phyloP scores from a whole-genome alignment of 2,329 filamentous ascomycete genomes.

The Claviceps capensis region DNA sequence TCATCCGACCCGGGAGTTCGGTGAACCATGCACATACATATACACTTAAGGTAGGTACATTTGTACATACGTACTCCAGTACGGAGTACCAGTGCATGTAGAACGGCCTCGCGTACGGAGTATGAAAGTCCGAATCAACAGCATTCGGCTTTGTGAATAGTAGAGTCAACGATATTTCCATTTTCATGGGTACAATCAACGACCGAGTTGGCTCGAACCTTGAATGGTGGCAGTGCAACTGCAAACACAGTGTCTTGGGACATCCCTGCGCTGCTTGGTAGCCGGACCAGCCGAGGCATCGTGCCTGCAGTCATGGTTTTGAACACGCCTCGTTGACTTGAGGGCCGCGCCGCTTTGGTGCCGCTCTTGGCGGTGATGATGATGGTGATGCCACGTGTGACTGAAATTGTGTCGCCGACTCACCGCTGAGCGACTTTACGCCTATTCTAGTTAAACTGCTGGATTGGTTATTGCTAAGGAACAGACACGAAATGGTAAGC shows the following conservation, averaged over 20 bases:
- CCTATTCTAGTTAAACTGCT: no score
- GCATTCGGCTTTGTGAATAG: neutral
- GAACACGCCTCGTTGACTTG: neutral
- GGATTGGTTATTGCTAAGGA: no score
- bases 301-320: neutral
- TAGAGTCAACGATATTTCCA: neutral
- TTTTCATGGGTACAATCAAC: neutral
- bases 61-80: no score
- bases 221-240: conserved; percentile 1
- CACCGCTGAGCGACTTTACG: no score
- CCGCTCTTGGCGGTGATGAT: neutral
- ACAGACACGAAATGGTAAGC: no score
- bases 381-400: neutral
- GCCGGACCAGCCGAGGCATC: neutral
- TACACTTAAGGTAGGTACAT: no score
- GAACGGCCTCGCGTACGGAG: no score
- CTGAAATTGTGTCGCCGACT: no score
- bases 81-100: no score
- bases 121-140: neutral
- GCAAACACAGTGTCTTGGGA: neutral
- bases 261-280: neutral
- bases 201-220: conserved; percentile 1
- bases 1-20: no score
- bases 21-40: no score
- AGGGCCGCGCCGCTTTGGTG: neutral